A percentile compares a stretch with the other conserved stretches of the same genome.
Evolutionary conservation across 1,139 yeast species (phyloP).

Genomic region (Yamadazyma jaroonii): DNA sequence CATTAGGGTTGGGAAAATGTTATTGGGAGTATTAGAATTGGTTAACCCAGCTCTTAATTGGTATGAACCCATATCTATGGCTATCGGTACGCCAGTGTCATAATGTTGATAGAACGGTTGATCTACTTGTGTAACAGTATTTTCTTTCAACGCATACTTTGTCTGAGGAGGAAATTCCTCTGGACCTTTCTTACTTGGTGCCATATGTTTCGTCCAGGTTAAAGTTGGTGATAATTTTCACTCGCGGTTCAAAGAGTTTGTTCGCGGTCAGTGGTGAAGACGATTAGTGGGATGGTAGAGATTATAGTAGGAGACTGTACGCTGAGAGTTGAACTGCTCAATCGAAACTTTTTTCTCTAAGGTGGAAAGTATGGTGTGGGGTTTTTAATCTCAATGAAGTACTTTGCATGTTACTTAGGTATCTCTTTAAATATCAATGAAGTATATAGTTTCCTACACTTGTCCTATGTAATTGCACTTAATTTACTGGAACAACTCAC

Average conservation of each 20-base stretch:
- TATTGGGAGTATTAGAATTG: slow-evolving; percentile 49
- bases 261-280: too few relatives aligned
- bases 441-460: too few relatives aligned
- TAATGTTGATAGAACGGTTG: slow-evolving; percentile 59
- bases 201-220: slow-evolving; percentile 12
- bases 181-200: slow-evolving; percentile 22
- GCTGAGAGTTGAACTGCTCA: too few relatives aligned
- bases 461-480: too few relatives aligned
- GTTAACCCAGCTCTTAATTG: slow-evolving; percentile 73
- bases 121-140: slow-evolving; percentile 27
- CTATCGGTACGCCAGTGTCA: slow-evolving; percentile 64
- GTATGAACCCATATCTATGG: slow-evolving; percentile 76
- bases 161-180: slow-evolving; percentile 46
- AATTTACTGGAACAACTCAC: too few relatives aligned
- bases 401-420: too few relatives aligned
- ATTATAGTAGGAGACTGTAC: too few relatives aligned
- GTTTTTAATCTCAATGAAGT: too few relatives aligned
- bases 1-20: slow-evolving; percentile 65
- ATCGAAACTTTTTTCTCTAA: too few relatives aligned
- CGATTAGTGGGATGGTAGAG: too few relatives aligned
- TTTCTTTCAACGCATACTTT: slow-evolving; percentile 51
- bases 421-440: too few relatives aligned
- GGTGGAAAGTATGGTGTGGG: too few relatives aligned
- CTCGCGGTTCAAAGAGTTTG: neutral
- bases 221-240: slow-evolving; percentile 1